phyloP scores from a whole-genome alignment of 352 stramenopile genomes.

The Phytophthora crassamura region DNA sequence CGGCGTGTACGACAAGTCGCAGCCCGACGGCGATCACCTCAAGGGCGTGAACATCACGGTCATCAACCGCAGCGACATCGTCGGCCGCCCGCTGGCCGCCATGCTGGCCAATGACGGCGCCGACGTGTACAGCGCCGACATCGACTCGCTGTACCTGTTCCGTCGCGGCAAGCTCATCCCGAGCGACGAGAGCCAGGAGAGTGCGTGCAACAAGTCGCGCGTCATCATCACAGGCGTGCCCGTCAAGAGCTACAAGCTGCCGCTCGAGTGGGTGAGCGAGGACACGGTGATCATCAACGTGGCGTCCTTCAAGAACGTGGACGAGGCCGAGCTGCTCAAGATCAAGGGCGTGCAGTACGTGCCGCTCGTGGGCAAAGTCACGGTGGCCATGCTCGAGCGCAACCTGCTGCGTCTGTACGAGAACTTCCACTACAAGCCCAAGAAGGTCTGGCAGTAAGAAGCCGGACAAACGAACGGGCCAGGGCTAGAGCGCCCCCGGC shows the following conservation, averaged over 20 bases:
- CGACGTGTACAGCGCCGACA: conserved; percentile 96
- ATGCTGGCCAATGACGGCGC: conserved; percentile 97
- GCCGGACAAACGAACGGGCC: not conserved
- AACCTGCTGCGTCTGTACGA: conserved; percentile 97
- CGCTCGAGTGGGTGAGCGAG: conserved; percentile 90
- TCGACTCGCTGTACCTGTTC: conserved; percentile 96
- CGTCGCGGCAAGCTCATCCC: conserved; percentile 90
- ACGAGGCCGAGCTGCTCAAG: conserved; percentile 91
- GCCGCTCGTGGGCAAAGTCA: conserved; percentile 97
- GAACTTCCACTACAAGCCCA: conserved; percentile 94
- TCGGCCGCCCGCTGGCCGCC: conserved; percentile 94
- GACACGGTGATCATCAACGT: conserved; percentile 97
- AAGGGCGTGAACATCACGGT: conserved; percentile 93
- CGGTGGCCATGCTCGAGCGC: conserved; percentile 96
- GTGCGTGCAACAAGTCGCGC: conserved; percentile 89
- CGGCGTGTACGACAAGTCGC: conserved; percentile 83
- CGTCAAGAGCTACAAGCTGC: conserved; percentile 93
- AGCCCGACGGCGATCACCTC: conserved; percentile 69
- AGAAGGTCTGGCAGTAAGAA: conserved; percentile 84
- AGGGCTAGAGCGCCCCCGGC: conserved; percentile 19
- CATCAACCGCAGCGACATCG: conserved; percentile 98
- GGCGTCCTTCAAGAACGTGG: conserved; percentile 96
- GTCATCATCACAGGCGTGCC: conserved; percentile 97
- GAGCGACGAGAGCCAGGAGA: conserved; percentile 86
- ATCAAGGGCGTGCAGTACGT: conserved; percentile 95